Percentiles rank a stretch among this genome's conserved stretches.
These are phyloP conservation scores for Globisporangium yorkense DNA, from an alignment of 352 stramenopile genomes.

Conservation along the genomic window DNA sequence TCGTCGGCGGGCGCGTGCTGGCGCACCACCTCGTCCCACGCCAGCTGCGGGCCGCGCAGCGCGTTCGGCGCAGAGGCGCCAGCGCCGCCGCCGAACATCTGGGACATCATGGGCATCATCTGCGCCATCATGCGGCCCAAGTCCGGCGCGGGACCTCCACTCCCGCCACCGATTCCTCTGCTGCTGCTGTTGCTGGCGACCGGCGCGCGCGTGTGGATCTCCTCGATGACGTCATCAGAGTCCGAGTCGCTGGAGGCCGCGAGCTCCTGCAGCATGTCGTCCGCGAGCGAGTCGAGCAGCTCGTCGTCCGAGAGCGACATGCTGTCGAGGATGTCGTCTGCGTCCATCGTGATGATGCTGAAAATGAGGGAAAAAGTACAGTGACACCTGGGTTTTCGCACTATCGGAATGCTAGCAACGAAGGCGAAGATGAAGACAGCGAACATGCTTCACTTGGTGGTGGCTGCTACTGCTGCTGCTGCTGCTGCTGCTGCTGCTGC, in stretches of 20 bases:
- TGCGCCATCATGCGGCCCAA: slow-evolving; percentile 80
- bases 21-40: slow-evolving; percentile 68
- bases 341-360: slow-evolving; percentile 23
- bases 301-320: slow-evolving; percentile 87
- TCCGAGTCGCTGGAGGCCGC: slow-evolving; percentile 15
- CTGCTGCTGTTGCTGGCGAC: slow-evolving; percentile 1
- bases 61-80: slow-evolving; percentile 14
- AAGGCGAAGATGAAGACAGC: too few species aligned
- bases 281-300: slow-evolving; percentile 69
- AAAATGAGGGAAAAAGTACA: neutral
- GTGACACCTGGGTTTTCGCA: too few species aligned
- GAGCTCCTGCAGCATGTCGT: slow-evolving; percentile 81
- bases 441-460: too few species aligned
- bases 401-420: too few species aligned
- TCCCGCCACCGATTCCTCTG: too few species aligned
- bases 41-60: slow-evolving; percentile 14
- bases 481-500: too few species aligned
- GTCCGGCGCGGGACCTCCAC: slow-evolving; percentile 31
- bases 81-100: slow-evolving; percentile 55
- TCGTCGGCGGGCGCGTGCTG: slow-evolving; percentile 50
- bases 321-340: slow-evolving; percentile 70
- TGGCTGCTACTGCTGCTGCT: too few species aligned
- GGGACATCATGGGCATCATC: slow-evolving; percentile 87
- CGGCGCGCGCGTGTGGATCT: slow-evolving; percentile 20
- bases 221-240: slow-evolving; percentile 12